A percentile compares a stretch with the other conserved stretches of the same genome.
Conservation (phyloP, 768 basidiomycete species). For the Auriscalpium orientale region DNA sequence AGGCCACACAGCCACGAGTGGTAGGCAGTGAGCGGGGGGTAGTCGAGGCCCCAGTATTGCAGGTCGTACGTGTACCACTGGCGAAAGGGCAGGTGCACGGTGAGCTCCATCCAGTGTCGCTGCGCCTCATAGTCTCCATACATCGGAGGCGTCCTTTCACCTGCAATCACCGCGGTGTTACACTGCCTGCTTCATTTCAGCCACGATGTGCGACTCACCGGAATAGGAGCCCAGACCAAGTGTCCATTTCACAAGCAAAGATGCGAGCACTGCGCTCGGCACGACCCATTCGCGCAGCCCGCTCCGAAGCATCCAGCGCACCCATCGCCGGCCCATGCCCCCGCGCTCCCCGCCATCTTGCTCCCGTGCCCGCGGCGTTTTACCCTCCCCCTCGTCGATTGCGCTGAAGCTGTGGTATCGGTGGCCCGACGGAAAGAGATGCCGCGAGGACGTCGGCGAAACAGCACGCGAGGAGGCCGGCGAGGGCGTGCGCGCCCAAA, state of each 20-base stretch:
- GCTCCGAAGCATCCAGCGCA: slow-evolving; percentile 74
- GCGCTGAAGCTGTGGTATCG: slow-evolving; percentile 35
- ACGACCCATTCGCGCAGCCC: slow-evolving; percentile 54
- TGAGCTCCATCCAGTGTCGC: slow-evolving; percentile 93
- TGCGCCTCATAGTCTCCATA: slow-evolving; percentile 93
- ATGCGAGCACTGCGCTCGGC: slow-evolving; percentile 44
- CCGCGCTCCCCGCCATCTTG: slow-evolving; percentile 18
- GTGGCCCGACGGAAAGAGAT: slow-evolving; percentile 8
- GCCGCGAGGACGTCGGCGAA: slow-evolving; percentile 35
- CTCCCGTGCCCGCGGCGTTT: slow-evolving; percentile 8
- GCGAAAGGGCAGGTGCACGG: slow-evolving; percentile 61
- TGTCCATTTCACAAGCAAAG: slow-evolving; percentile 56
- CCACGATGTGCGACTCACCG: slow-evolving; percentile 42
- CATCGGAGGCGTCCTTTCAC: slow-evolving; percentile 68
- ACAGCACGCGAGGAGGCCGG: slow-evolving; percentile 40
- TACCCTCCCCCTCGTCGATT: slow-evolving; percentile 30
- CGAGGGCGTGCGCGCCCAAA: slow-evolving; percentile 39
- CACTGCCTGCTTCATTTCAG: neutral
- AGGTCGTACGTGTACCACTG: slow-evolving; percentile 89
- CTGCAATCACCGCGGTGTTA: slow-evolving; percentile 27
- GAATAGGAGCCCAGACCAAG: slow-evolving; percentile 77
- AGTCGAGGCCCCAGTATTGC: slow-evolving; percentile 92
- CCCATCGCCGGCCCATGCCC: slow-evolving; percentile 53
- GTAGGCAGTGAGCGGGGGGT: slow-evolving; percentile 90
- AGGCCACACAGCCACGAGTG: slow-evolving; percentile 77